Base-by-base conservation (phyloP, 148 eudicot genomes). In the Vaccinium macrocarpon region DNA sequence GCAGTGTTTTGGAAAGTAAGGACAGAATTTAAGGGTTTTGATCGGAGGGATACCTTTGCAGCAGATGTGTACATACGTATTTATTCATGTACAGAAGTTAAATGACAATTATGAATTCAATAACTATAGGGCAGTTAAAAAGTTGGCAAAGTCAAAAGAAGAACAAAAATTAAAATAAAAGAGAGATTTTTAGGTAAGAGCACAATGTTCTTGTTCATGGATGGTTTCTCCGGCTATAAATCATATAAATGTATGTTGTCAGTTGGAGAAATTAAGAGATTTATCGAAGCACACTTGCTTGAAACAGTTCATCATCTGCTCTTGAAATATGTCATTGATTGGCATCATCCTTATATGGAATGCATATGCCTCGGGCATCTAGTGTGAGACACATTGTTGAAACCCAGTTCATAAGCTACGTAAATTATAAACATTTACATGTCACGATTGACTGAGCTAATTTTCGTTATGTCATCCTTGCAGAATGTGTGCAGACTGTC, bases 401-500 rank as follows among this genome's bases (percentile, higher is more conserved):
- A 10, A 79, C 19, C 51, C 6, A 80, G 21, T 38, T 23, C 75
- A 25, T 62, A 6, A 48, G 55, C 14, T 81, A 2, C 16, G 14
- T 46, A 23, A 23, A 25, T 23, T 59, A 13, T 62, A 42, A 48
- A 64, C 50, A 25, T 80, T 80, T 6, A 5, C n/a, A 61, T 61
- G 68, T 62, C 9, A n/a, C 27, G 27, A 21, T n/a, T 74, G 38
- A 38, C 53, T 32, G 72, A 42, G 50, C 72, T 62, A 76, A 23
- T 83, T 32, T 50, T 78, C 49, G 12, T 76, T 77, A 57, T 81
- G 32, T 49, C 27, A 5, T 76, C 66, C 66, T 76, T 88, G 90
- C 89, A 95, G 97, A 80, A 46, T 92, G 76, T 92, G 99, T 84
- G 94, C 98, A 18, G 97, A 94, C 81, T 92, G 98, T 87, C 97